Evolutionary conservation across 164 flowering plant species (phyloP).

Genomic region (Buxus sempervirens): DNA sequence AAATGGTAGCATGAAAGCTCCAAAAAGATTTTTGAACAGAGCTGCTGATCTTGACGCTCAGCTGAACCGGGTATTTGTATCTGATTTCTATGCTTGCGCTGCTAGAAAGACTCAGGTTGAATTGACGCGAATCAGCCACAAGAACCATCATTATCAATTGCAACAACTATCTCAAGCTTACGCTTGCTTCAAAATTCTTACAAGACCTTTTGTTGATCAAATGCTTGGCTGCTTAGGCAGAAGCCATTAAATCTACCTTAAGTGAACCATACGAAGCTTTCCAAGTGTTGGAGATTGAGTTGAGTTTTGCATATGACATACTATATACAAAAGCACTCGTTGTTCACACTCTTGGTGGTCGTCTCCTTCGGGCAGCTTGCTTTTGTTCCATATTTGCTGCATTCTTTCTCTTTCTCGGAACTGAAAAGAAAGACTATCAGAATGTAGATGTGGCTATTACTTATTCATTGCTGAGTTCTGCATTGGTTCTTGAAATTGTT

Average conservation of each 20-base stretch:
- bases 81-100: background rate
- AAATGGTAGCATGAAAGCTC: conserved; percentile 13
- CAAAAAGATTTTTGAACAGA: conserved; percentile 8
- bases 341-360: background rate
- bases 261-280: background rate
- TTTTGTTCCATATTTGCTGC: background rate
- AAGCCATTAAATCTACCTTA: background rate
- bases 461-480: background rate
- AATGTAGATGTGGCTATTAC: background rate
- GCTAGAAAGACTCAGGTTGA: background rate
- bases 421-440: background rate
- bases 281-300: background rate
- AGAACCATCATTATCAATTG: background rate
- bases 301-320: background rate
- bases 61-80: too few species aligned
- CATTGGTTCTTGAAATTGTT: background rate
- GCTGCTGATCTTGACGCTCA: conserved; percentile 19
- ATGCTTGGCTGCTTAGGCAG: background rate
- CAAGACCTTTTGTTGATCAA: background rate
- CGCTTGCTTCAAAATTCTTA: background rate
- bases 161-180: background rate
- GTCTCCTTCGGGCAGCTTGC: background rate
- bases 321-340: background rate
- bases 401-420: background rate
- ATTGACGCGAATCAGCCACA: too few species aligned